Evolutionary conservation across 768 basidiomycete species (phyloP).

Genomic region (Royoungia palumana): DNA sequence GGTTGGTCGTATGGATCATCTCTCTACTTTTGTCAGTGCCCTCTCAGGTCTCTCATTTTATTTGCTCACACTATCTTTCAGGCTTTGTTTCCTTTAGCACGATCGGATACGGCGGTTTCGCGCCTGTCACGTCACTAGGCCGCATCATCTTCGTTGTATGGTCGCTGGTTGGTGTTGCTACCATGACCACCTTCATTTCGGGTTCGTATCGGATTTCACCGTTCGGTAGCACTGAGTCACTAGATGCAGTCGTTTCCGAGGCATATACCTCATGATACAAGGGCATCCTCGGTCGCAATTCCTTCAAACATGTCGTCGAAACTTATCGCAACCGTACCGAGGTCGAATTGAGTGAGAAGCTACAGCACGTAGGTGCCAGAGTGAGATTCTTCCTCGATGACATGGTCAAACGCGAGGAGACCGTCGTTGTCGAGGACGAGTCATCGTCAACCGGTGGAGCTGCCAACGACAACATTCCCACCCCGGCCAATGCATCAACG

Average conservation of each 20-base stretch:
- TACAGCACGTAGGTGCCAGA: background rate
- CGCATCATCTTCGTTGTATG: conserved; percentile 75
- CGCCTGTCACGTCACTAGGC: conserved; percentile 63
- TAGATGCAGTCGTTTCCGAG: conserved; percentile 56
- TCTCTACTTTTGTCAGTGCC: conserved; percentile 66
- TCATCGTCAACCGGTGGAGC: background rate
- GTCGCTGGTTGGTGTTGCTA: conserved; percentile 73
- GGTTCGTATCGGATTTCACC: conserved; percentile 37
- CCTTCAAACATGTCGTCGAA: conserved; percentile 45
- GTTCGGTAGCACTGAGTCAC: background rate
- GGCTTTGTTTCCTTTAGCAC: conserved; percentile 74
- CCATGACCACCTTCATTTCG: conserved; percentile 73
- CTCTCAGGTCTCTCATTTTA: too few relatives aligned
- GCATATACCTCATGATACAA: conserved; percentile 66
- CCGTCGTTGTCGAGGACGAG: background rate
- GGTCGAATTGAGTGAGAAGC: conserved; percentile 14
- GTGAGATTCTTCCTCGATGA: background rate
- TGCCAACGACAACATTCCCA: background rate
- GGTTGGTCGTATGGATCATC: conserved; percentile 61
- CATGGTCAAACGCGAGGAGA: background rate
- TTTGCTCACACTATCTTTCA: conserved; percentile 20
- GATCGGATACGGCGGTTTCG: conserved; percentile 67
- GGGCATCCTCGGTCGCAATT: conserved; percentile 44
- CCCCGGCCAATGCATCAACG: background rate
- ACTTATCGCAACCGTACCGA: conserved; percentile 37